These are phyloP conservation scores for Ceratocystis alfenasii DNA, from an alignment of 2,329 filamentous ascomycete genomes.

Conservation along the genomic window DNA sequence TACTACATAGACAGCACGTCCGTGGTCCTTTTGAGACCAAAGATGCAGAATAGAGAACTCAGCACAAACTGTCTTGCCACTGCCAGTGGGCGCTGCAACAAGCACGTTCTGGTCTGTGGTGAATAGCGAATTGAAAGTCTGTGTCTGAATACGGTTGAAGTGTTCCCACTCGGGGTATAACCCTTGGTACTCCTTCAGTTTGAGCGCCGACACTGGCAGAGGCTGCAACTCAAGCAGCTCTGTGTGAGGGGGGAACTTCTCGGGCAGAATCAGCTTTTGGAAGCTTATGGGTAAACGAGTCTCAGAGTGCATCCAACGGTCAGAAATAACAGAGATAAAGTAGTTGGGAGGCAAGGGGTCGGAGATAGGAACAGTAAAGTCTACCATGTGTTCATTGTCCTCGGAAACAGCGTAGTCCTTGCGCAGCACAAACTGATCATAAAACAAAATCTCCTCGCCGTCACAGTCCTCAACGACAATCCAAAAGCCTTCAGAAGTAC, in stretches of 20 bases:
- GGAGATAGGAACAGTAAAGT: slow-evolving; percentile 91
- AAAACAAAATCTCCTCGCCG: slow-evolving; percentile 87
- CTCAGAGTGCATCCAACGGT: slow-evolving; percentile 97
- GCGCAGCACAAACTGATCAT: slow-evolving; percentile 85
- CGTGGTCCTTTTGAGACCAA: slow-evolving; percentile 50
- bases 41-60: slow-evolving; percentile 85
- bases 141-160: slow-evolving; percentile 97
- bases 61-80: slow-evolving; percentile 92
- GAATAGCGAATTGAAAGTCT: slow-evolving; percentile 89
- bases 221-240: slow-evolving; percentile 85
- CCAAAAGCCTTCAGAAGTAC: slow-evolving; percentile 86
- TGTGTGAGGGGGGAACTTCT: slow-evolving; percentile 91
- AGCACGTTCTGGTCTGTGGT: slow-evolving; percentile 89
- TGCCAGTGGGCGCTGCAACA: slow-evolving; percentile 81
- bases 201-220: slow-evolving; percentile 76
- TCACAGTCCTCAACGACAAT: slow-evolving; percentile 95
- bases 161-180: slow-evolving; percentile 74
- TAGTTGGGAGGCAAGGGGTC: slow-evolving; percentile 99
- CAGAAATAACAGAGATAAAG: slow-evolving; percentile 88
- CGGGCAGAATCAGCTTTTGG: slow-evolving; percentile 84
- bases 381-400: slow-evolving; percentile 83
- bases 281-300: slow-evolving; percentile 88
- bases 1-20: slow-evolving; percentile 83
- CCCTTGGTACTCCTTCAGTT: slow-evolving; percentile 67
- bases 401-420: slow-evolving; percentile 79